Percentiles rank a stretch among this genome's conserved stretches.
Evolutionary conservation across 345 rosid genomes (phyloP).

Genomic region (Toxicodendron radicans): DNA sequence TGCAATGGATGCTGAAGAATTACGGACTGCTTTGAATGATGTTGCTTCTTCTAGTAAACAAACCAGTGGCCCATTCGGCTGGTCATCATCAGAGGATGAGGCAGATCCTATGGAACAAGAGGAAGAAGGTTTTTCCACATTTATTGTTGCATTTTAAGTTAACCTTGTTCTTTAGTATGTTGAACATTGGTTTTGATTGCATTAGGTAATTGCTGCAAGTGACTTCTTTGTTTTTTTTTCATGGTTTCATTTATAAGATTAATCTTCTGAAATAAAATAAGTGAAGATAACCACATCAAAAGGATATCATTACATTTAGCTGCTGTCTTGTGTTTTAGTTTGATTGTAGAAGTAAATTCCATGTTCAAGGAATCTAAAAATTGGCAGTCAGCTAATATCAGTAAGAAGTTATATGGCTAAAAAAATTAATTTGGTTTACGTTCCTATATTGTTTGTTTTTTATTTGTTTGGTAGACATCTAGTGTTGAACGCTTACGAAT

Average conservation of each 20-base stretch:
- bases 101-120: slow-evolving; percentile 75
- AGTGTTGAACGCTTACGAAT: neutral
- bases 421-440: slow-evolving; percentile 1
- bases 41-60: slow-evolving; percentile 73
- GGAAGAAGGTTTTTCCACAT: slow-evolving; percentile 55
- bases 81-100: slow-evolving; percentile 94
- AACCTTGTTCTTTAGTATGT: slow-evolving; percentile 4
- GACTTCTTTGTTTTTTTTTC: slow-evolving; percentile 4
- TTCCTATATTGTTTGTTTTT: neutral
- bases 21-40: slow-evolving; percentile 59
- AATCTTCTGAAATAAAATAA: neutral
- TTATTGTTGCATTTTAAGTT: slow-evolving; percentile 15
- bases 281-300: neutral
- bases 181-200: neutral
- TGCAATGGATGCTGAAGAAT: slow-evolving; percentile 65
- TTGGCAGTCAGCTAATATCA: neutral
- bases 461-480: neutral
- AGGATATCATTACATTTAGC: neutral
- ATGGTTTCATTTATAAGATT: neutral
- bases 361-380: neutral
- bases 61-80: slow-evolving; percentile 38
- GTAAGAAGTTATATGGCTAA: neutral
- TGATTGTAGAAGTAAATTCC: neutral
- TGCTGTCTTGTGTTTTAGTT: slow-evolving; percentile 7
- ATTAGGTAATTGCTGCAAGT: slow-evolving; percentile 7